phyloP scores from a whole-genome alignment of 768 basidiomycete genomes.

The Tulasnella sp. region DNA sequence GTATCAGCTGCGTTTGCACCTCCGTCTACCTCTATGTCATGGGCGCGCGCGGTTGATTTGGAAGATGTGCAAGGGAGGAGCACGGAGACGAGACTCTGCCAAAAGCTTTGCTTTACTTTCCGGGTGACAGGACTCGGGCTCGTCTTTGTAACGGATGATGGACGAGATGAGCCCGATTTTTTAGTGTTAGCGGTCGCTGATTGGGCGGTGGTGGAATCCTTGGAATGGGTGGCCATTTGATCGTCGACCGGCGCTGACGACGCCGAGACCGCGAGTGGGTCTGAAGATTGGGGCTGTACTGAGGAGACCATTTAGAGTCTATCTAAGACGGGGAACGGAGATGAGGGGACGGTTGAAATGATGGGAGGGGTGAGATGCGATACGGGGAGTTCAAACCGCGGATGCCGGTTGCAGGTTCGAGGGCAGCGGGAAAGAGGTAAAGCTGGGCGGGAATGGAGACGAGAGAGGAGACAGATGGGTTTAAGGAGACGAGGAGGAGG shows the following conservation, averaged over 20 bases:
- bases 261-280: background rate
- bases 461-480: background rate
- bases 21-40: background rate
- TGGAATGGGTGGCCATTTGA: constrained; percentile 9
- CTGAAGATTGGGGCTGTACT: background rate
- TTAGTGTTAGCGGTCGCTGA: background rate
- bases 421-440: background rate
- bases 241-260: constrained; percentile 7
- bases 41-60: background rate
- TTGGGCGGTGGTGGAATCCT: constrained; percentile 8
- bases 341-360: background rate
- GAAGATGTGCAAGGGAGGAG: constrained; percentile 12
- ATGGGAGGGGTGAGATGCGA: background rate
- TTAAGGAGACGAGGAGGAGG: background rate
- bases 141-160: constrained; percentile 1
- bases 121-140: background rate
- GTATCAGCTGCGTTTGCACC: background rate
- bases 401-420: background rate
- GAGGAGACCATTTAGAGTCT: constrained; percentile 1
- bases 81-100: background rate
- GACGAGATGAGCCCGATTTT: background rate
- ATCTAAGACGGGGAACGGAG: background rate
- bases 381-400: background rate
- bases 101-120: constrained; percentile 9
- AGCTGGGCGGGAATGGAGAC: background rate